Conservation (phyloP, 2,329 filamentous ascomycete genomes). For the Paracoccidioides brasiliensis region DNA sequence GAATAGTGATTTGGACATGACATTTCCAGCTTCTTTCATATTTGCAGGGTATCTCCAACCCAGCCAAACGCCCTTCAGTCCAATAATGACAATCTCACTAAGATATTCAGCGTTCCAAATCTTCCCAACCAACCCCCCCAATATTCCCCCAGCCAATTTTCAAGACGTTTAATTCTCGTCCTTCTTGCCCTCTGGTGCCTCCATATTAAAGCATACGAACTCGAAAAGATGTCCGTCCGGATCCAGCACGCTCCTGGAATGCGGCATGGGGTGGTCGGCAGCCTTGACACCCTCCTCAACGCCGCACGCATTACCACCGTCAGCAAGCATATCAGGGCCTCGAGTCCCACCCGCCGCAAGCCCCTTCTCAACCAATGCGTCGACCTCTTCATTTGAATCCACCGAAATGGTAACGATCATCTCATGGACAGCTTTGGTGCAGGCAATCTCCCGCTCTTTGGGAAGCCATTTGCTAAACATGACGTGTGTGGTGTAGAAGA, state of each 20-base stretch:
- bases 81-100: background rate
- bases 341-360: conserved; percentile 6
- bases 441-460: conserved; percentile 2
- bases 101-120: background rate
- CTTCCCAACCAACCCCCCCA: background rate
- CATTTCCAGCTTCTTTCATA: background rate
- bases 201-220: background rate
- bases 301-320: background rate
- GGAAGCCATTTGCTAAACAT: conserved; percentile 5
- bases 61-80: background rate
- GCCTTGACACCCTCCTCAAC: no score
- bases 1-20: background rate
- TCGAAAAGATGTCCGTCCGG: conserved; percentile 8
- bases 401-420: conserved; percentile 2
- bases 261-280: background rate
- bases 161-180: background rate
- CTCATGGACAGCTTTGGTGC: conserved; percentile 1
- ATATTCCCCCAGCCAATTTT: background rate
- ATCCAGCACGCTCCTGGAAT: conserved; percentile 7
- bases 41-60: background rate
- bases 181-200: background rate
- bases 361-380: conserved; percentile 2
- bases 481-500: conserved; percentile 5
- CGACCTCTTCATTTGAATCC: conserved; percentile 5
- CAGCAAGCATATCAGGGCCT: conserved; percentile 5